Evolutionary conservation across 768 basidiomycete species (phyloP), one percentile per base, ranked within the genome.

Genomic region (Podaxis sp.): DNA sequence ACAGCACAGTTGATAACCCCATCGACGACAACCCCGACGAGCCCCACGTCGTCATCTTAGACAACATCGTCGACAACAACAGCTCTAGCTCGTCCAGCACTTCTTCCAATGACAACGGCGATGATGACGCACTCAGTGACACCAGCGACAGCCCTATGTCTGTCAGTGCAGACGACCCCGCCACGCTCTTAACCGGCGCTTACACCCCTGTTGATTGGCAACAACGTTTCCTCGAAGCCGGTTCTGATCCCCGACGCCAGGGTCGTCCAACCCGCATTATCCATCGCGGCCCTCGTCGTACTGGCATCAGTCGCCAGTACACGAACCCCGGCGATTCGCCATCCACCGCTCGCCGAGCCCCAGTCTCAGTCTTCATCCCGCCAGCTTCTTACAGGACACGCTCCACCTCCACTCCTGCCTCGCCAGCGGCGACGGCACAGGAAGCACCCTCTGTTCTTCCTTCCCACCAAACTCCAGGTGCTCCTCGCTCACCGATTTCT

Each of bases 71-170:
- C 4, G 76, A 71, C 53, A 75, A 36, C 56, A 75, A 26, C 39
- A 61, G 74, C 65, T 76, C 80, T 9, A 72, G 68, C 13, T 76
- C 75, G 36, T 80, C 75, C 40, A 79, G 76, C 15, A 71, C 67
- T 15, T 77, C 75, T 46, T 80, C 75, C 46, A 79, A 76, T 68
- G 73, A 76, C 57, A 82, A 80, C 66, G 81, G 82, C 48, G 71
- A 75, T 36, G 49, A 51, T 28, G 49, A 15, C 26, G 19, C 36
- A 13, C 52, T 61, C 59, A 64, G 60, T 40, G 66, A 64, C 13
- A 39, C 48, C 24, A 58, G 30, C 26, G 81, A 74, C 11, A 85
- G 80, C 64, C 83, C 85, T 15, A 80, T 83, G 76, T 77, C 80
- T 17, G 74, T 74, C 9, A 76, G 75, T 61, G 65, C 80, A 6